These are phyloP conservation scores for Perkinsus olseni DNA, from an alignment of 169 alveolate species.

Conservation along the genomic window DNA sequence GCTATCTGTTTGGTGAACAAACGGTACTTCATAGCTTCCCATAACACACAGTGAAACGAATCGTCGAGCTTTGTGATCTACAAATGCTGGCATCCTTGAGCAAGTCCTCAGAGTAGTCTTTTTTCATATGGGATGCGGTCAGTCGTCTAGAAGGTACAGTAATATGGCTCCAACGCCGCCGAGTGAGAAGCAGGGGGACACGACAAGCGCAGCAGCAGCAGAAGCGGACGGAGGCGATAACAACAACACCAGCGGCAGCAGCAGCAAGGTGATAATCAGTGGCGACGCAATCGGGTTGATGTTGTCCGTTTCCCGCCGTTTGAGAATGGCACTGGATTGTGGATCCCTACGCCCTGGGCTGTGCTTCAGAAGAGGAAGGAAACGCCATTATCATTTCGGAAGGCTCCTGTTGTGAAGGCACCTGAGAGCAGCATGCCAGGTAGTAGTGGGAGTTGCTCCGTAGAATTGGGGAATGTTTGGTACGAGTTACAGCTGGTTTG, in stretches of 20 bases:
- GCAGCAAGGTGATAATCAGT: neutral
- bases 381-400: neutral
- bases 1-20: no score
- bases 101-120: no score
- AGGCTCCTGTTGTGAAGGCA: neutral
- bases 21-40: no score
- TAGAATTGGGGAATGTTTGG: no score
- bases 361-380: neutral
- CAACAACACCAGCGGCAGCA: neutral
- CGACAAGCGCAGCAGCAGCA: neutral
- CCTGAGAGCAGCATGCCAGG: neutral
- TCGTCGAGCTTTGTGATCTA: neutral
- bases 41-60: no score
- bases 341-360: no score
- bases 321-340: no score
- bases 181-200: no score
- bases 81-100: no score
- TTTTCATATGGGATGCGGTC: neutral
- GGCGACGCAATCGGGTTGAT: neutral
- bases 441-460: neutral
- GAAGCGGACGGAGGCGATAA: neutral
- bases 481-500: no score
- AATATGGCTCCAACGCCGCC: neutral
- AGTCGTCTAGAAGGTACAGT: neutral
- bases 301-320: neutral